A percentile compares a stretch with the other conserved stretches of the same genome.
These are phyloP conservation scores for Cordyceps fumosorosea DNA, from an alignment of 2,329 filamentous ascomycete genomes.

Conservation along the genomic window DNA sequence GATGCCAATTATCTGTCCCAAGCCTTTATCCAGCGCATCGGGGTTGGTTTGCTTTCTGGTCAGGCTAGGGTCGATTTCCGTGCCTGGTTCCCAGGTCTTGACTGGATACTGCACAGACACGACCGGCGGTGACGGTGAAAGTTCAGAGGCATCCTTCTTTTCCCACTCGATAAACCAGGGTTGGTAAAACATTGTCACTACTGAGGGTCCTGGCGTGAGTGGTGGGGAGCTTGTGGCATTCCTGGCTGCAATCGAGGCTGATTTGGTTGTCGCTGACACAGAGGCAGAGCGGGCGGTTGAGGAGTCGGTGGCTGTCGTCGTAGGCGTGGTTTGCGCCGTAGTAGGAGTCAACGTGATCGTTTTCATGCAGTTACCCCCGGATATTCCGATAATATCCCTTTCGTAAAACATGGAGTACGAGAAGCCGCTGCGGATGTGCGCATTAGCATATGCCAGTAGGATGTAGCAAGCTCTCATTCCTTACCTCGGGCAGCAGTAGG, in stretches of 20 bases:
- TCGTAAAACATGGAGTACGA: neutral
- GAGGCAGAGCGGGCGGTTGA: neutral
- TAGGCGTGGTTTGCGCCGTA: neutral
- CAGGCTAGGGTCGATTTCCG: slow-evolving; percentile 4
- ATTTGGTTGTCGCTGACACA: neutral
- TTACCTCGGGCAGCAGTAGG: slow-evolving; percentile 11
- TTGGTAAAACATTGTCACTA: slow-evolving; percentile 2
- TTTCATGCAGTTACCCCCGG: slow-evolving; percentile 1
- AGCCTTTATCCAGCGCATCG: neutral
- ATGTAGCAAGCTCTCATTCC: neutral
- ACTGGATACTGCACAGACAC: slow-evolving; percentile 5
- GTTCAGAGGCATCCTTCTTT: neutral
- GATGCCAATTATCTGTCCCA: slow-evolving; percentile 10
- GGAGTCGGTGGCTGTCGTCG: neutral
- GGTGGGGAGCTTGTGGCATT: neutral
- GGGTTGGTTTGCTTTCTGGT: neutral
- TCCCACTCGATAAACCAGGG: slow-evolving; percentile 11
- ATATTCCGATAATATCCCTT: neutral
- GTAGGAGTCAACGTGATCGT: neutral
- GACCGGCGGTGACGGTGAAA: slow-evolving; percentile 2
- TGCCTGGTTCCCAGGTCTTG: slow-evolving; percentile 11
- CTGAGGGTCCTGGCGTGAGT: neutral
- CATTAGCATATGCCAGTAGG: neutral
- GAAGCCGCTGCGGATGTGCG: neutral
- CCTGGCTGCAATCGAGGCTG: neutral